Evolutionary conservation across 2,329 filamentous ascomycete genomes (phyloP), one percentile per base, ranked within the genome.

Genomic region (Diaporthe batatas): DNA sequence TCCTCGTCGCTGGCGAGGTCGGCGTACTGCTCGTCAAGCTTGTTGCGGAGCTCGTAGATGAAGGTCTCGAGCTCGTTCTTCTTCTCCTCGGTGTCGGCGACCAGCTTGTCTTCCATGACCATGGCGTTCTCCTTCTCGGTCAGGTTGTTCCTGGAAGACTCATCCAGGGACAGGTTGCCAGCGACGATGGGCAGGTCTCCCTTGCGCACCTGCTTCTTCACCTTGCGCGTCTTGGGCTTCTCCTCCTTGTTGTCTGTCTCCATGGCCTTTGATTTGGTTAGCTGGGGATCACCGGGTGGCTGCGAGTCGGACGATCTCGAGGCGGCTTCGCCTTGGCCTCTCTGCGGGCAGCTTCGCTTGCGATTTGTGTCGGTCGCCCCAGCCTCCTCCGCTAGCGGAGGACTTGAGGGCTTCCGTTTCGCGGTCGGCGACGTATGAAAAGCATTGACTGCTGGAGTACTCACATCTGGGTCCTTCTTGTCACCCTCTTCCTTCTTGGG

Each of bases 201-300:
- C 89, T 98, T 98, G 84, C 96, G 94, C 77, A 98, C 93, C 86
- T 98, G 96, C 91, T 98, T 99, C 93, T 98, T 98, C 78, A 99
- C 94, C 88, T 98, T 98, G 82, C 96, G 93, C 70, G 91, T 98
- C 92, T 95, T 94, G 74, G 91, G 85, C 79, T 88, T 90, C 71
- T 91, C 89, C 3, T 89, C 88, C 75, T 91, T 89, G 78, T 86
- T 89, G 77, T 97, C 94, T 67, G 94, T 96, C 49, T 97, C 94
- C 94, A 96, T 97, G 76, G 93, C 92, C 92, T 94, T 80, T 65
- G 54, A 70, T 32, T 65, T 25, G 51, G 71, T 74, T 70, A 74
- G 73, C 71, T 74, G 58, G 65, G 67, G 51, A 64, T 55, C 64
- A 59, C 44, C 47, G 65, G 29, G 32, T 16, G 54, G 34, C 25